Evolutionary conservation across 2,329 filamentous ascomycete species (phyloP).

Genomic region (Apiospora kogelbergensis): DNA sequence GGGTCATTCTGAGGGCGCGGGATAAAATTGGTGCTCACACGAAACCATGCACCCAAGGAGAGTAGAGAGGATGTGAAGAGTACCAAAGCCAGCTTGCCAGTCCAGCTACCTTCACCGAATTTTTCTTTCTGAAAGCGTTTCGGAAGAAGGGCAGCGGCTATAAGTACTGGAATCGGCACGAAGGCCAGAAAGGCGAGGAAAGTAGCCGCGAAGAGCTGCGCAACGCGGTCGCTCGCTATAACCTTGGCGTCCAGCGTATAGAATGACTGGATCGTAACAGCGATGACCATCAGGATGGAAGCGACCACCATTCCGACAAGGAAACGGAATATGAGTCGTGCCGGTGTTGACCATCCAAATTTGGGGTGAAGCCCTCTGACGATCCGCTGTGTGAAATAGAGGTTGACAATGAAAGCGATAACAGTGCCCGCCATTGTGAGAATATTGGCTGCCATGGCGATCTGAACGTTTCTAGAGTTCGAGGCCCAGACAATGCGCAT

Average conservation of each 20-base stretch:
- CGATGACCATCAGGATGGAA: conserved; percentile 33
- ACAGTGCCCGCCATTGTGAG: conserved; percentile 37
- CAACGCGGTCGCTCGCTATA: conserved; percentile 22
- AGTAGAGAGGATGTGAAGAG: conserved; percentile 47
- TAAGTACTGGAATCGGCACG: conserved; percentile 32
- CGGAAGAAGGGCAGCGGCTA: neutral
- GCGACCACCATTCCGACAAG: conserved; percentile 29
- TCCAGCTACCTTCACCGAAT: conserved; percentile 56
- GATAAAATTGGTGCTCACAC: conserved; percentile 49
- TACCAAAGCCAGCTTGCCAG: conserved; percentile 53
- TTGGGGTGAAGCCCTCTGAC: conserved; percentile 36
- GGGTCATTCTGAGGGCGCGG: conserved; percentile 40
- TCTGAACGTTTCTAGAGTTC: conserved; percentile 25
- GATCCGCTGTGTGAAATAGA: conserved; percentile 39
- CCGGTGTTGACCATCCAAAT: conserved; percentile 33
- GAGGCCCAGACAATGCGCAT: conserved; percentile 37
- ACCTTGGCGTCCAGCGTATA: conserved; percentile 25
- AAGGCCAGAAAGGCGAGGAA: conserved; percentile 30
- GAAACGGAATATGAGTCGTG: conserved; percentile 27
- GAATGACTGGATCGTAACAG: conserved; percentile 27
- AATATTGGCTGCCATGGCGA: conserved; percentile 36
- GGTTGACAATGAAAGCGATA: conserved; percentile 36
- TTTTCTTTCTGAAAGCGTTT: conserved; percentile 33
- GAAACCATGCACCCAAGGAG: conserved; percentile 57
- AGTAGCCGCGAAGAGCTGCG: conserved; percentile 27